Evolutionary conservation across 78 protist species (phyloP).

Genomic region (Chrysochromulina parva): DNA sequence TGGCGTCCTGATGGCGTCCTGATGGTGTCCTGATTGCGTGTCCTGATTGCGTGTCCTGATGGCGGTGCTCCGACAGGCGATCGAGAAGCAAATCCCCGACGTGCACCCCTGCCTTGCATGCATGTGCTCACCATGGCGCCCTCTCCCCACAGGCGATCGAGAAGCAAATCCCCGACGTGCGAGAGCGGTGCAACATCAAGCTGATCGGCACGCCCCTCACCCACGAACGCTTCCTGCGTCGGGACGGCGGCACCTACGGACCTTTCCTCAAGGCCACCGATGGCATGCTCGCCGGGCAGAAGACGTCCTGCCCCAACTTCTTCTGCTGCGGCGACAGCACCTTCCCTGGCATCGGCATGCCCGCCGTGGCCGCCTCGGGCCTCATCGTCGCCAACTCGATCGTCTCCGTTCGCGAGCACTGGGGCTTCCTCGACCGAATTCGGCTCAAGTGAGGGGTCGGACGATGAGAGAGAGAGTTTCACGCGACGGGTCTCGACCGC

Average conservation of each 20-base stretch:
- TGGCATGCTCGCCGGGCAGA: not conserved
- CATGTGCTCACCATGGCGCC: too few species aligned
- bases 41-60: too few species aligned
- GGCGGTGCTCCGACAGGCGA: too few species aligned
- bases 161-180: not conserved
- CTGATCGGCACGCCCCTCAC: slow-evolving; percentile 1
- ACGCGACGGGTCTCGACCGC: too few species aligned
- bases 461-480: too few species aligned
- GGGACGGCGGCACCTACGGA: not conserved
- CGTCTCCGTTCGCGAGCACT: not conserved
- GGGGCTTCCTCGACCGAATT: not conserved
- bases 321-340: not conserved
- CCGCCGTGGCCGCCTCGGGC: slow-evolving; percentile 15
- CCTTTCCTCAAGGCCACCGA: not conserved
- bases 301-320: not conserved
- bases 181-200: not conserved
- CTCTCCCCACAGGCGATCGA: too few species aligned
- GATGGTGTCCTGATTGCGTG: too few species aligned
- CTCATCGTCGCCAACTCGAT: not conserved
- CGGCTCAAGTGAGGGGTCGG: not conserved
- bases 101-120: too few species aligned
- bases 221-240: not conserved
- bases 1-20: too few species aligned
- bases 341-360: slow-evolving; percentile 27
- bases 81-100: not conserved